Conservation (phyloP, 192 early-diverging fungal species). For the Umbelopsis ramanniana region DNA sequence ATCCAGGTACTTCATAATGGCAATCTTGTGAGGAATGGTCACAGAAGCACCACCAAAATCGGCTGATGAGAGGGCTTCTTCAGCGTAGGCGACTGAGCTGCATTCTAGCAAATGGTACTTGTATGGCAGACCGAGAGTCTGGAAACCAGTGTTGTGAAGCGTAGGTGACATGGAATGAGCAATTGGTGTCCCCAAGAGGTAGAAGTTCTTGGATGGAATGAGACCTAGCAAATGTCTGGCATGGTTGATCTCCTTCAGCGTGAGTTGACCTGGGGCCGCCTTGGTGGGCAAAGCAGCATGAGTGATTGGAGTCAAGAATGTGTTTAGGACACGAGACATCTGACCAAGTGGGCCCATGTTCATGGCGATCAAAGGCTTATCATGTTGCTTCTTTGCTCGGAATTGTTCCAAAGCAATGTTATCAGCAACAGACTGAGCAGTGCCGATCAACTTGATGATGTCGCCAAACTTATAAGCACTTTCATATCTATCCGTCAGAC, state of each 20-base stretch:
- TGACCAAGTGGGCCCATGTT: conserved; percentile 95
- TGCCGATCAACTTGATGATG: conserved; percentile 92
- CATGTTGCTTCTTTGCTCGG: conserved; percentile 47
- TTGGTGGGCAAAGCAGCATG: conserved; percentile 75
- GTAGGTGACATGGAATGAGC: conserved; percentile 86
- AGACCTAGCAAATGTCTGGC: conserved; percentile 74
- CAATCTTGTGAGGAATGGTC: conserved; percentile 94
- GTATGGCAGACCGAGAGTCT: conserved; percentile 83
- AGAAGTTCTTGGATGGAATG: conserved; percentile 69
- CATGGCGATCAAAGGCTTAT: conserved; percentile 86
- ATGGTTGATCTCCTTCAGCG: conserved; percentile 76
- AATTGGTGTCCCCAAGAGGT: conserved; percentile 92
- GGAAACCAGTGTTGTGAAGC: conserved; percentile 93
- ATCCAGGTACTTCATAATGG: conserved; percentile 78
- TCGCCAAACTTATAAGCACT: conserved; percentile 69
- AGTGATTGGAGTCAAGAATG: conserved; percentile 93
- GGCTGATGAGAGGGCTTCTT: conserved; percentile 52
- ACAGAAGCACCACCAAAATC: conserved; percentile 94
- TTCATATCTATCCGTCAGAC: conserved; percentile 59
- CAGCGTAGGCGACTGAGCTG: conserved; percentile 59
- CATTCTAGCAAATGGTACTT: conserved; percentile 79
- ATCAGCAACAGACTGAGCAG: conserved; percentile 73
- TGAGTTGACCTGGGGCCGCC: conserved; percentile 95
- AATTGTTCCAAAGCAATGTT: conserved; percentile 84
- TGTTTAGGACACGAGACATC: conserved; percentile 87